Conservation (phyloP, 176 grass and related monocot species). For the Aegilops longissima region DNA sequence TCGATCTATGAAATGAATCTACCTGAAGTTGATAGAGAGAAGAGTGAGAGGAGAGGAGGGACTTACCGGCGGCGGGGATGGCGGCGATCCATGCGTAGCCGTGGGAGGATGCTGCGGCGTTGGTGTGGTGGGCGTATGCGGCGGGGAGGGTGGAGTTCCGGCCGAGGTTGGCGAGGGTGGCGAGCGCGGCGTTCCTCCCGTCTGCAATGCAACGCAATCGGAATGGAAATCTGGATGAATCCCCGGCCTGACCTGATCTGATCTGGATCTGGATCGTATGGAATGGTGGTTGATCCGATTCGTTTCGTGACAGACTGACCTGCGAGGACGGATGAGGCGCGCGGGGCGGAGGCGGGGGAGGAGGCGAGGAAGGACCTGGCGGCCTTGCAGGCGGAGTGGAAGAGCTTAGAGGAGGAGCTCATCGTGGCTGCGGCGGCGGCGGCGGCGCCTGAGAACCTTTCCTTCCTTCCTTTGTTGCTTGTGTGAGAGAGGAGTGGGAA, state of each 20-base stretch:
- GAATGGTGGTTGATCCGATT: too few relatives aligned
- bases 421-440: background rate
- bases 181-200: slow-evolving; percentile 59
- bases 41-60: too few relatives aligned
- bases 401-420: background rate
- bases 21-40: too few relatives aligned
- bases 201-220: slow-evolving; percentile 24
- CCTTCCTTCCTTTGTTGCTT: too few relatives aligned
- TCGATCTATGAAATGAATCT: too few relatives aligned
- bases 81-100: slow-evolving; percentile 43
- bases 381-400: slow-evolving; percentile 41
- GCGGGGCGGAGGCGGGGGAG: slow-evolving; percentile 26
- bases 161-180: slow-evolving; percentile 46
- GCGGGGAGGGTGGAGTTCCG: slow-evolving; percentile 50
- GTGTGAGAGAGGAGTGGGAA: too few relatives aligned
- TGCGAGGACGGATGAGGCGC: slow-evolving; percentile 32
- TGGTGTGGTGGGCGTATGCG: slow-evolving; percentile 39
- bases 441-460: too few relatives aligned
- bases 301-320: slow-evolving; percentile 13
- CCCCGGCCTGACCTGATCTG: background rate
- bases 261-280: background rate
- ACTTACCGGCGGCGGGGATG: slow-evolving; percentile 61
- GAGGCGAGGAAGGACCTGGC: slow-evolving; percentile 46
- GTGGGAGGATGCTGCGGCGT: background rate
- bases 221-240: too few relatives aligned